phyloP scores from a whole-genome alignment of 768 basidiomycete genomes.

The Phaeotremella skinneri region DNA sequence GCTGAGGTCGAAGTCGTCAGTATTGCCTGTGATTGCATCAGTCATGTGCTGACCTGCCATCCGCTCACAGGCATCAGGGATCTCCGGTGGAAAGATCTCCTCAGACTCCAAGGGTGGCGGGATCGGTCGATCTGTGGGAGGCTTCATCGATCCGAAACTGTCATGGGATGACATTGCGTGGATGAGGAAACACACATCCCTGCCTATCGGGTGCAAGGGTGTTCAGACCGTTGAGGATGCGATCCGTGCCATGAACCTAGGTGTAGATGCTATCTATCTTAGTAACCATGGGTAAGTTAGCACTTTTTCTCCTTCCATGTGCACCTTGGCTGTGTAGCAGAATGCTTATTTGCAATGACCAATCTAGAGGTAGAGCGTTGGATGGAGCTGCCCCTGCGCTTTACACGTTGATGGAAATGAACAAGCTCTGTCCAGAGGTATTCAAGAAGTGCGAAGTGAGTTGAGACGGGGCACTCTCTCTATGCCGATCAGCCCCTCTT shows the following conservation, averaged over 20 bases:
- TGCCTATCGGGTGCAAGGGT: constrained; percentile 57
- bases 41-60: background rate
- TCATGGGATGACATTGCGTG: constrained; percentile 59
- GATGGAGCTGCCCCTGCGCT: constrained; percentile 50
- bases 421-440: constrained; percentile 69
- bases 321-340: background rate
- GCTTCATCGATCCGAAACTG: constrained; percentile 51
- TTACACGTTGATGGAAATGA: constrained; percentile 68
- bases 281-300: constrained; percentile 72
- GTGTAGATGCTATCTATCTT: constrained; percentile 81
- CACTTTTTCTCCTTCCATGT: no score
- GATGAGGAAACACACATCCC: constrained; percentile 52
- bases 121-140: constrained; percentile 49
- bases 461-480: background rate
- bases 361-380: constrained; percentile 25
- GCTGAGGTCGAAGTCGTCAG: constrained; percentile 49
- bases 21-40: background rate
- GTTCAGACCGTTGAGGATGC: constrained; percentile 67
- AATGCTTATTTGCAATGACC: constrained; percentile 2
- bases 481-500: background rate
- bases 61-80: constrained; percentile 39
- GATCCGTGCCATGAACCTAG: constrained; percentile 74
- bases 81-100: constrained; percentile 49
- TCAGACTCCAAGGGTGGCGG: constrained; percentile 49
- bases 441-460: constrained; percentile 61